Conservation (phyloP, 169 alveolate genomes). For the Plasmodium billcollinsi region DNA sequence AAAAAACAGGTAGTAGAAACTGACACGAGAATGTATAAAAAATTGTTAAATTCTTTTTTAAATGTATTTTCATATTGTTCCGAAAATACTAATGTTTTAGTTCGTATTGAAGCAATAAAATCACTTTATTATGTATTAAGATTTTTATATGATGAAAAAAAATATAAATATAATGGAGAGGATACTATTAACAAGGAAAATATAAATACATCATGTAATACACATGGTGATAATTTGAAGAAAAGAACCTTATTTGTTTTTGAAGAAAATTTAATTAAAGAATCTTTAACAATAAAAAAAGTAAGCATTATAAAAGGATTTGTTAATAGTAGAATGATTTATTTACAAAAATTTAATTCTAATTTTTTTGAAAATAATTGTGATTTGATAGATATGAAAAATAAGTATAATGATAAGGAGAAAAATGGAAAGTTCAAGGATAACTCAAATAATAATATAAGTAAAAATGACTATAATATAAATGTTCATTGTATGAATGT, state of each 20-base stretch:
- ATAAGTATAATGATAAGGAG: neutral
- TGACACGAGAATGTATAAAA: conserved; percentile 37
- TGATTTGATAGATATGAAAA: neutral
- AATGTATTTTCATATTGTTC: conserved; percentile 32
- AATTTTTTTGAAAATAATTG: conserved; percentile 32
- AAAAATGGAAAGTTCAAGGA: neutral
- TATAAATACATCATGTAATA: neutral
- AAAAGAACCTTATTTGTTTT: neutral
- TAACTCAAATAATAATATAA: neutral
- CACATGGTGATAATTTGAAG: neutral
- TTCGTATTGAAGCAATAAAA: conserved; percentile 43
- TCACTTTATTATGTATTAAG: conserved; percentile 19
- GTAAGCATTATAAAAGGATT: conserved; percentile 11
- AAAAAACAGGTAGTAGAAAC: conserved; percentile 5
- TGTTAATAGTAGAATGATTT: conserved; percentile 27
- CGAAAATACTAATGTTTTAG: conserved; percentile 21
- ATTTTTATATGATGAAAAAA: neutral
- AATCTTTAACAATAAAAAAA: conserved; percentile 5
- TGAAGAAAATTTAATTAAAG: conserved; percentile 18
- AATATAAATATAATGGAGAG: neutral
- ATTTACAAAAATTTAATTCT: conserved; percentile 16
- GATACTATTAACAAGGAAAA: neutral
- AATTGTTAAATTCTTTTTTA: conserved; percentile 63
- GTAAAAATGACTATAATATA: neutral
- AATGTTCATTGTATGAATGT: neutral